Evolutionary conservation across 495 filamentous ascomycete species (phyloP), one percentile per base, ranked within the genome.

Genomic region (Xylaria flabelliformis): DNA sequence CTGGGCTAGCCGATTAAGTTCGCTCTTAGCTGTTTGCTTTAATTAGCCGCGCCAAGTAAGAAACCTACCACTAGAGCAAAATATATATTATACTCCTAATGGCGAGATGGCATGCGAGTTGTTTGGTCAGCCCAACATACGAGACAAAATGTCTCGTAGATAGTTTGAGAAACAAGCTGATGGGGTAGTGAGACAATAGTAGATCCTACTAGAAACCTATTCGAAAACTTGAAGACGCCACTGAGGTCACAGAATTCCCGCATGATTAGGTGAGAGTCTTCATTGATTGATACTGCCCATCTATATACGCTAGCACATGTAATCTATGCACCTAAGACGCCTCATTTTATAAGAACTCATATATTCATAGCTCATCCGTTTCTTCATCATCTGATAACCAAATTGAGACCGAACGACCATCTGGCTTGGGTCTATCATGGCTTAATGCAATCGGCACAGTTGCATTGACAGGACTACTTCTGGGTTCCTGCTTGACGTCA

Each of bases 301-400:
- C 34, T 58, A 32, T 6, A 64, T 12, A 21, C 6, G 36, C 13
- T 10, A 41, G 19, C 6, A 41, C 21, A 10, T 12, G 6, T 42
- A 48, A 55, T 67, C 51, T 4, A 44, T 8, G 21, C 34, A 17
- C 50, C 34, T 12, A 39, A 26, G 26, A 29, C 12, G 24, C 34
- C 21, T 39, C 34, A 59, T 26, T 41, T 26, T 42, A 41, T 36
- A 44, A 66, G 7, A 64, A 59, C 58, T 26, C 21, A 39, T 53
- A 44, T 7, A 56, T 64, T 72, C 63, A 79, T 53, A 79, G 53
- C 64, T 79, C 77, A 36, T 79, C 77, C 50, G 71, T 74, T 50
- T 77, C 75, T 32, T 74, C 76, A 63, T 75, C 75, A 62, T 78
- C 77, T 0, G 74, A 76, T 17, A 78, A 7, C 74, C 73, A 79